Evolutionary conservation across 2,329 filamentous ascomycete genomes (phyloP), one percentile per base, ranked within the genome.

Genomic region (Fusarium sp.): DNA sequence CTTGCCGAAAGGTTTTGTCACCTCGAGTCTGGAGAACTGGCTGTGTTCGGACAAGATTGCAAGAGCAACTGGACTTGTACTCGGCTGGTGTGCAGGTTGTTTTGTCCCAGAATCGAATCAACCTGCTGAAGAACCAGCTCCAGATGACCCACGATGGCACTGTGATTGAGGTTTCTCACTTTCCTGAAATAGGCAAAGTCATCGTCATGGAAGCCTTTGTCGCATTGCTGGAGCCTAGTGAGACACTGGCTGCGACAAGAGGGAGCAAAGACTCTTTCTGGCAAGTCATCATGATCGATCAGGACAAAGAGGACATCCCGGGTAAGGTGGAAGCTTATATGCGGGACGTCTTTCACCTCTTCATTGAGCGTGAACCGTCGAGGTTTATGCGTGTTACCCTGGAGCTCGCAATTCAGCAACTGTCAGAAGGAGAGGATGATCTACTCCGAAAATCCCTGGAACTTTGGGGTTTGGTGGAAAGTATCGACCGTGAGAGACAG

Each of bases 21-120:
- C 90, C 91, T 1, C 86, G 91, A 10, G 86, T 92, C n/a, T 92
- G 91, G 91, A 88, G 87, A 68, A 88, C 87, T 4, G 88, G 89
- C 11, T 92, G 91, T 76, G 87, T 92, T 27, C 86, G 91, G 55
- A 91, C 89, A 9, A 88, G 89, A 62, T 84, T 92, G 22, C 88
- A 88, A 9, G 89, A 91, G 70, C 87, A 90, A 69, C 84, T 92
- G 27, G 88, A 91, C 62, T 83, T 92, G 14, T 92, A 91, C 77
- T 90, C 89, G 14, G 90, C 90, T 6, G 89, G 89, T 7, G 87
- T 92, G 0, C 90, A 92, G 75, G 87, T 90, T 22, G 89, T 91
- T 2, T 83, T 92, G 60, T 88, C 90, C 1, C 89, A 91, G 75
- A 87, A 88, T 67, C 84, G 89, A 14, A 86, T 91, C 67, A 91